Conservation (phyloP, 257 asterid genomes). For the Marsdenia floribunda region DNA sequence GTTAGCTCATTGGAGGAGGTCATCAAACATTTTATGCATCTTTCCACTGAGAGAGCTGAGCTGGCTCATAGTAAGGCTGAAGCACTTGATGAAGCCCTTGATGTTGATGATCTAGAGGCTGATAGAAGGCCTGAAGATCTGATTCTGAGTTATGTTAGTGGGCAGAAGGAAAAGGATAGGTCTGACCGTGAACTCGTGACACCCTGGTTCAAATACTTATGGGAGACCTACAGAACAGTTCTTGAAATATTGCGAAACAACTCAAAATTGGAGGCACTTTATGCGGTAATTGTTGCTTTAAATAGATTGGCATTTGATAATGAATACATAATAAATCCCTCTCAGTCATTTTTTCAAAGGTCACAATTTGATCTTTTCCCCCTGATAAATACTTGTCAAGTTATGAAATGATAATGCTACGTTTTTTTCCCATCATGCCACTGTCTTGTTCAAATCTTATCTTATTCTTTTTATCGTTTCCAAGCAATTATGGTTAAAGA, state of each 20-base stretch:
- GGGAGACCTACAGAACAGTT: constrained; percentile 44
- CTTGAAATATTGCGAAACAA: constrained; percentile 36
- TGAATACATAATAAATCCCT: neutral
- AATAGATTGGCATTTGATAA: neutral
- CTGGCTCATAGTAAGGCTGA: constrained; percentile 31
- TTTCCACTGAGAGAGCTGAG: constrained; percentile 37
- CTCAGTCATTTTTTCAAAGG: neutral
- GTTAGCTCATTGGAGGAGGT: constrained; percentile 39
- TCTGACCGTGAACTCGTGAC: constrained; percentile 44
- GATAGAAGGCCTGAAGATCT: constrained; percentile 44
- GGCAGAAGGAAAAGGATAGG: constrained; percentile 37
- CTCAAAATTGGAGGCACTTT: constrained; percentile 34
- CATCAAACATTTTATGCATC: constrained; percentile 35
- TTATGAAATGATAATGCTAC: neutral
- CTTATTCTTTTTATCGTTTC: neutral
- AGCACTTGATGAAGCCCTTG: constrained; percentile 42
- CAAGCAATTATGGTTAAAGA: neutral
- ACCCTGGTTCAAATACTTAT: constrained; percentile 34
- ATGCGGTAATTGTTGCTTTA: constrained; percentile 25
- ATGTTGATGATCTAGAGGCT: constrained; percentile 41
- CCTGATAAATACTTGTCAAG: neutral
- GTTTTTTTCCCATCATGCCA: neutral
- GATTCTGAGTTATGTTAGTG: constrained; percentile 41
- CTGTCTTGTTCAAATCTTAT: neutral
- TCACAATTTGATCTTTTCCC: neutral